Base-by-base conservation (phyloP, 495 filamentous ascomycete genomes). In the Aspergillus nanangensis region DNA sequence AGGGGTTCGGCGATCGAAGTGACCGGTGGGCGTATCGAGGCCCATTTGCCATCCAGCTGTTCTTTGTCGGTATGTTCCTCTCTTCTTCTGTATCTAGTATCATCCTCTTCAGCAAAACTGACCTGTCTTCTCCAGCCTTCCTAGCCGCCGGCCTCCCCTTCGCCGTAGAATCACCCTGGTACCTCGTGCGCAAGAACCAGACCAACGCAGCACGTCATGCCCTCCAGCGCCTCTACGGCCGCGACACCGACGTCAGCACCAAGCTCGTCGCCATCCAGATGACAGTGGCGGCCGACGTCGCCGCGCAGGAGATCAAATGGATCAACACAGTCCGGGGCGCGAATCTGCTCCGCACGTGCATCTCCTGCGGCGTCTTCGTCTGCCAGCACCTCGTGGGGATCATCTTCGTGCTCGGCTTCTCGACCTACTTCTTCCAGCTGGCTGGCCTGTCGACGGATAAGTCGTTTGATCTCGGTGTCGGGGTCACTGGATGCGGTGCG, bases 371-470 rank as follows among this genome's bases (percentile, higher is more conserved):
- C 36, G 65, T 71, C 34, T 77, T 70, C 52, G 50, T 66, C 37
- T 58, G 58, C 3, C 77, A 82, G 49, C 73, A 63, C 32, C 41
- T 69, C 17, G 56, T 56, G 7, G 65, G 67, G 1, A 64, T 54
- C 25, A 44, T 47, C 35, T 58, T 63, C 27, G 58, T 64, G 10
- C 48, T 61, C 15, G 75, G 76, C 22, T 83, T 79, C 41, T 75
- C 75, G 0, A 84, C 80, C 0, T 83, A 82, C 36, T 84, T 87
- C 64, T 84, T 83, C 59, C 67, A 75, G 41, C 74, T 78, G 36
- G 82, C 81, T 4, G 82, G 82, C 1, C 55, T 84, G 23, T 57
- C 70, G 0, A 69, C 70, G 0, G 52, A 67, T 8, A 46, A 60
- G n/a, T 56, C 60, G 0, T 67, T 72, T 31, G 50, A 61, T 47